phyloP scores from a whole-genome alignment of 495 filamentous ascomycete species.

The Letharia lupina region DNA sequence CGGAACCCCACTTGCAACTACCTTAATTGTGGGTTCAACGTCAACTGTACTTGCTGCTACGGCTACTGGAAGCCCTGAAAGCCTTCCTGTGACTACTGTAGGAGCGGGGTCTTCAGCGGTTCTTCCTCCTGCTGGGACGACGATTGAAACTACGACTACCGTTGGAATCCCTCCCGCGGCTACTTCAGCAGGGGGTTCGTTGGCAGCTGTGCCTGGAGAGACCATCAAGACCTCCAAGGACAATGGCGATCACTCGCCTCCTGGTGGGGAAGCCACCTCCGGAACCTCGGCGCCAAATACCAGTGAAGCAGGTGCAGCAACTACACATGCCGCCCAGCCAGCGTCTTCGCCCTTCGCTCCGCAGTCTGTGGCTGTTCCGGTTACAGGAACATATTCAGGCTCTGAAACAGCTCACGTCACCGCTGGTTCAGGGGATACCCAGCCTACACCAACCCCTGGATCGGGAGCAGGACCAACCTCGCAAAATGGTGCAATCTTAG shows the following conservation, averaged over 20 bases:
- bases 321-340: not conserved
- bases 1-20: not conserved
- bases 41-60: not conserved
- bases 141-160: not conserved
- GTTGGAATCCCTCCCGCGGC: not conserved
- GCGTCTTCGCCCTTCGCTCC: not conserved
- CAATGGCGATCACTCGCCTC: not conserved
- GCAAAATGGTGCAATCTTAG: not conserved
- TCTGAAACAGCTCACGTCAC: not conserved
- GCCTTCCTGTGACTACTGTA: not conserved
- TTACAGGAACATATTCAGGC: not conserved
- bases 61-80: too few species aligned
- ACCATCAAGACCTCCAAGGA: not conserved
- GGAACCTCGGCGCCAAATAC: not conserved
- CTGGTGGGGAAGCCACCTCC: conserved; percentile 1
- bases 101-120: not conserved
- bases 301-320: not conserved
- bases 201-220: conserved; percentile 1
- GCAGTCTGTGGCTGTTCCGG: not conserved
- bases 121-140: not conserved
- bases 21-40: not conserved
- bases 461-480: not conserved
- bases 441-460: not conserved
- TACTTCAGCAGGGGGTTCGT: not conserved
- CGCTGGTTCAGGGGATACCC: not conserved